phyloP scores from a whole-genome alignment of 2,329 filamentous ascomycete genomes.

The Colletotrichum brevisporum region DNA sequence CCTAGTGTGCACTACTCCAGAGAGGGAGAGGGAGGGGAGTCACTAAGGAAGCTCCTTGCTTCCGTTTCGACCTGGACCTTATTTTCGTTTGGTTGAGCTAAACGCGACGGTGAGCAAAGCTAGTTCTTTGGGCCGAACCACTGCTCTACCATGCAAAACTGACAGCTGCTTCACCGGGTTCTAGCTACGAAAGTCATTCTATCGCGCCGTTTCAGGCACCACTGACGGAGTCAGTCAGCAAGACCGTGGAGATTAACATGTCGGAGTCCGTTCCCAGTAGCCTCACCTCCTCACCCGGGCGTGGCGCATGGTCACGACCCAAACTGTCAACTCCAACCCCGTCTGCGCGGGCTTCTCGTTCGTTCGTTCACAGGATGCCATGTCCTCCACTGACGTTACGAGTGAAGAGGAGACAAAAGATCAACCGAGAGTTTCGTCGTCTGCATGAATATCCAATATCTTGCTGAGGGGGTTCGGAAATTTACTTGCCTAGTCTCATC shows the following conservation, averaged over 20 bases:
- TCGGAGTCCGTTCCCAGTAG: not conserved
- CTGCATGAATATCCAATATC: constrained; percentile 35
- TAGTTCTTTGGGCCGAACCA: constrained; percentile 19
- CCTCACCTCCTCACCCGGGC: constrained; percentile 9
- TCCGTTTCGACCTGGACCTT: constrained; percentile 31
- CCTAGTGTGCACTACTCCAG: too few relatives aligned
- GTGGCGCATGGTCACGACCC: constrained; percentile 1
- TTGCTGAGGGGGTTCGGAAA: constrained; percentile 9
- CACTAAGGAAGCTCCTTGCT: constrained; percentile 17
- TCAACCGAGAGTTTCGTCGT: constrained; percentile 22
- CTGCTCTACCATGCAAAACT: constrained; percentile 24
- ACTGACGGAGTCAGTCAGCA: constrained; percentile 9
- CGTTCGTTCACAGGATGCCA: constrained; percentile 1
- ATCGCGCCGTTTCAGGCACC: constrained; percentile 31
- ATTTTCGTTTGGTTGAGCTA: constrained; percentile 16
- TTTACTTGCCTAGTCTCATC: constrained; percentile 20
- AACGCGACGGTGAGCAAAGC: constrained; percentile 21
- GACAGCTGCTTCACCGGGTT: constrained; percentile 31
- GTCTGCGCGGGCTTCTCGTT: not conserved
- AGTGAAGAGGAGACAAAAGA: constrained; percentile 1
- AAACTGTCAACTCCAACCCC: constrained; percentile 16
- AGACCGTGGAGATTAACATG: constrained; percentile 24
- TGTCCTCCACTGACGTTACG: not conserved
- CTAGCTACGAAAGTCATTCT: constrained; percentile 1
- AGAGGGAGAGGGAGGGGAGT: not conserved